Evolutionary conservation across 306 rosid species (phyloP), one percentile per base, ranked within the genome.

Genomic region (Pyrus pyrifolia): DNA sequence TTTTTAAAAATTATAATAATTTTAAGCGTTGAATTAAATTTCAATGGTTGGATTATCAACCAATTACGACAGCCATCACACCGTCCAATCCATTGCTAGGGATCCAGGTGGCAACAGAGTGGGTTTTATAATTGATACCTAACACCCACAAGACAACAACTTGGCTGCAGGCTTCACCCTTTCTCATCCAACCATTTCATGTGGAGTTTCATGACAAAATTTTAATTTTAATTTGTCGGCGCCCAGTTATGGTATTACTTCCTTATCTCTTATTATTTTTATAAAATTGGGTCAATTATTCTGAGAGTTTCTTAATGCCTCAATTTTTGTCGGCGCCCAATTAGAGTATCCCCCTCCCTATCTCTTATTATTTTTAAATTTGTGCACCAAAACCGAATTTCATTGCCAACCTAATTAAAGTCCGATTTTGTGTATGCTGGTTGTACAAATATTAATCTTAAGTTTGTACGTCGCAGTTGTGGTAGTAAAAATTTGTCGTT

Each of bases 221-320:
- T 52, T 81, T 61, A 49, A 67, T 68, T 51, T 83, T 65, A 40
- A 67, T 68, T 82, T 79, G 90, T 81, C 90, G 94, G 91, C 86
- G 81, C 66, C 72, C 25, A 67, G 67, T 65, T 33, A 11, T 11
- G 11, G 62, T 51, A 68, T 72, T 63, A 74, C 80, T 76, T 73
- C 19, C 52, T 21, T 71, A 75, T 83, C 85, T 67, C 65, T 65
- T 49, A 29, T 59, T 13, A 44, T 42, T 13, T 9, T 33, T 17
- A 51, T 17, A 21, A 21, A 2, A 8, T 57, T 14, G 2, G 53
- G 19, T 46, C 15, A 14, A 46, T 46, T 46, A 49, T 49, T 49
- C 53, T 4, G 2, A 49, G 0, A 49, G 21, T 49, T 49, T 49
- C 21, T 49, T 49, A 6, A 14, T 49, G 6, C 53, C 19, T 49